Percentiles rank a stretch among this genome's conserved stretches.
phyloP scores from a whole-genome alignment of 306 rosid genomes.

The Inga oerstediana region DNA sequence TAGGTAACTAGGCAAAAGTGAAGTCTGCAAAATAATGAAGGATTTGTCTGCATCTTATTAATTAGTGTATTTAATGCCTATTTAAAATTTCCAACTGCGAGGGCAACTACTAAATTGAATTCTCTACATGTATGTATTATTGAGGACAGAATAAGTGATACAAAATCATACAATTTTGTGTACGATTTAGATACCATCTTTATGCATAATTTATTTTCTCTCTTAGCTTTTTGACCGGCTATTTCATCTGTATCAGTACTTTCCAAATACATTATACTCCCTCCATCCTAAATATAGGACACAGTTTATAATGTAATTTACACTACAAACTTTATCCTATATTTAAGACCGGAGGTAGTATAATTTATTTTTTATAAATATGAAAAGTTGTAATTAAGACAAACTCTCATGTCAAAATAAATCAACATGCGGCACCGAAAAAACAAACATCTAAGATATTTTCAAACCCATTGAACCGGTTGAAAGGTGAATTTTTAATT shows the following conservation, averaged over 20 bases:
- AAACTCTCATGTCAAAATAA: neutral
- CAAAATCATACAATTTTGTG: too few relatives aligned
- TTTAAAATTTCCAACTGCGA: neutral
- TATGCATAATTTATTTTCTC: too few relatives aligned
- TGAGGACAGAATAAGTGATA: neutral
- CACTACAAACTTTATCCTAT: too few relatives aligned
- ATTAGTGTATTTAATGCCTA: neutral
- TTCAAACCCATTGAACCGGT: neutral
- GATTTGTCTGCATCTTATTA: neutral
- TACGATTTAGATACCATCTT: too few relatives aligned
- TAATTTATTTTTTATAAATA: neutral
- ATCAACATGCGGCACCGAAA: neutral
- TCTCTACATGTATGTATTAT: neutral
- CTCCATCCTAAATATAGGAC: too few relatives aligned
- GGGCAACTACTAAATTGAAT: neutral
- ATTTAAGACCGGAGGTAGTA: too few relatives aligned
- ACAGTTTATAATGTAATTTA: too few relatives aligned
- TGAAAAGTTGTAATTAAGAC: neutral
- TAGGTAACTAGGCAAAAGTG: neutral
- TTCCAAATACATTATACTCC: neutral
- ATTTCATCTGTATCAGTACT: neutral
- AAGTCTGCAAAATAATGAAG: neutral
- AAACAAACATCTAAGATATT: neutral
- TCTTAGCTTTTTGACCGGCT: too few relatives aligned
- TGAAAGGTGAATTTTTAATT: neutral